phyloP scores from a whole-genome alignment of 306 rosid genomes.

The Spatholobus suberectus region DNA sequence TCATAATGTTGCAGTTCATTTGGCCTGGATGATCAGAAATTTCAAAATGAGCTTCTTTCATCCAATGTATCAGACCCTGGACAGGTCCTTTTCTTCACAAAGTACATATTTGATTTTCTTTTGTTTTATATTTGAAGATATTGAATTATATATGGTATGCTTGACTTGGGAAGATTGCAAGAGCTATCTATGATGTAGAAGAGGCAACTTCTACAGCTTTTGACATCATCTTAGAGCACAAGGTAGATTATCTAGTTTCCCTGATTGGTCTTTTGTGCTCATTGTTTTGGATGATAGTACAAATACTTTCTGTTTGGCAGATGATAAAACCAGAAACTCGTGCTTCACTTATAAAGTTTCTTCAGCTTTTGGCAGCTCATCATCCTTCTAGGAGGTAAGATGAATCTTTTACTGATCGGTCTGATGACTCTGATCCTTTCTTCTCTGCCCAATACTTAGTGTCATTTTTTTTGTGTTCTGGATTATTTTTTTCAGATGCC shows the following conservation, averaged over 20 bases:
- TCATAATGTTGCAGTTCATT: slow-evolving; percentile 65
- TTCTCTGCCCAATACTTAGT: slow-evolving; percentile 19
- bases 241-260: slow-evolving; percentile 54
- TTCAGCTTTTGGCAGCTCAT: slow-evolving; percentile 87
- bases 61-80: slow-evolving; percentile 80
- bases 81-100: slow-evolving; percentile 66
- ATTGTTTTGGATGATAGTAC: slow-evolving; percentile 31
- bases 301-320: slow-evolving; percentile 50
- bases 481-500: slow-evolving; percentile 72
- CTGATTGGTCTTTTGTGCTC: slow-evolving; percentile 22
- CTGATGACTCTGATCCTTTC: slow-evolving; percentile 35
- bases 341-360: slow-evolving; percentile 78
- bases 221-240: slow-evolving; percentile 78
- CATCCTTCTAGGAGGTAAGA: slow-evolving; percentile 91
- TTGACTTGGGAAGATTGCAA: slow-evolving; percentile 67
- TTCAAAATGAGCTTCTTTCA: slow-evolving; percentile 82
- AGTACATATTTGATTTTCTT: slow-evolving; percentile 34
- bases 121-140: slow-evolving; percentile 34
- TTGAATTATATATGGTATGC: slow-evolving; percentile 45
- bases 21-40: slow-evolving; percentile 84
- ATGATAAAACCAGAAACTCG: slow-evolving; percentile 90
- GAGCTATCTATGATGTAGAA: slow-evolving; percentile 94
- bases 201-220: slow-evolving; percentile 92
- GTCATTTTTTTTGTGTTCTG: slow-evolving; percentile 37
- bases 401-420: slow-evolving; percentile 9